Evolutionary conservation across 805 yeast genomes (phyloP).

Genomic region (Pichia insulana): DNA sequence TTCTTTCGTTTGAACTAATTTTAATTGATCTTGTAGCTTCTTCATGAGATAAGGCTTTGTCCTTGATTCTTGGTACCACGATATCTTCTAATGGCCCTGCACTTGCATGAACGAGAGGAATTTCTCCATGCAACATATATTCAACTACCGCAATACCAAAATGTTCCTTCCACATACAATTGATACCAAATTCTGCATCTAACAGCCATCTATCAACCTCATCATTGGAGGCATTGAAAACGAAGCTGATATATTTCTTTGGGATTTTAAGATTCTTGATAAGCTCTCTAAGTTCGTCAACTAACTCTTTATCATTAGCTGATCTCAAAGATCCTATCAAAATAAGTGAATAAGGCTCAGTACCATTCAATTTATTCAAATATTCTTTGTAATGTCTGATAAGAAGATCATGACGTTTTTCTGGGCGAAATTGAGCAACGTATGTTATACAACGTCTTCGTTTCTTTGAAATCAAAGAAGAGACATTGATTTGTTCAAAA

Average conservation of each 20-base stretch:
- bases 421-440: slow-evolving; percentile 92
- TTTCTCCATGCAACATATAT: slow-evolving; percentile 73
- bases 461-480: slow-evolving; percentile 10
- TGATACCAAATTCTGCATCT: slow-evolving; percentile 65
- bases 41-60: slow-evolving; percentile 15
- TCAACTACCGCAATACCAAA: slow-evolving; percentile 97
- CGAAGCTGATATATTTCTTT: slow-evolving; percentile 28
- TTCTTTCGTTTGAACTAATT: slow-evolving; percentile 26
- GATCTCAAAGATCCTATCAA: slow-evolving; percentile 82
- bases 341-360: slow-evolving; percentile 45
- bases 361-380: slow-evolving; percentile 17
- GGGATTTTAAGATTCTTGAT: slow-evolving; percentile 36
- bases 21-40: neutral
- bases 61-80: slow-evolving; percentile 39
- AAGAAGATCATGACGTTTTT: slow-evolving; percentile 76
- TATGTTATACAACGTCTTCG: slow-evolving; percentile 42
- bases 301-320: slow-evolving; percentile 51
- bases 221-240: slow-evolving; percentile 64
- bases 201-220: slow-evolving; percentile 47
- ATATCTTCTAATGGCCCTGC: slow-evolving; percentile 94
- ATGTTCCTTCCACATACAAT: slow-evolving; percentile 99
- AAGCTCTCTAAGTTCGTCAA: slow-evolving; percentile 37
- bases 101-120: slow-evolving; percentile 87
- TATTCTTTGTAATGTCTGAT: slow-evolving; percentile 56
- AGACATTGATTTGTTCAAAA: slow-evolving; percentile 31